Evolutionary conservation across 176 grass and related monocot genomes (phyloP).

Genomic region (Secale cereale): DNA sequence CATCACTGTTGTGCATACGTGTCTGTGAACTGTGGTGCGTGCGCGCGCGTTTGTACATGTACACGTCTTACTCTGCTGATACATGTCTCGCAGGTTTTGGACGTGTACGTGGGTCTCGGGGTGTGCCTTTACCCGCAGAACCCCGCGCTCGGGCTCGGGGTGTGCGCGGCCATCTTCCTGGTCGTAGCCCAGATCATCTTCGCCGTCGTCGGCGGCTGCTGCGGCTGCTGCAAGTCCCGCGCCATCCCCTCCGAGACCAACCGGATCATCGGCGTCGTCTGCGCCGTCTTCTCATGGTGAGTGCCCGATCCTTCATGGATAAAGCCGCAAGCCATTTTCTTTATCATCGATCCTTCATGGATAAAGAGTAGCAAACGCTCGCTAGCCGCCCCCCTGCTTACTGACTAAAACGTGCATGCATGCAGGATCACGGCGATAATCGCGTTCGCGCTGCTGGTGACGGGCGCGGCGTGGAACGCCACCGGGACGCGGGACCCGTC

Average conservation of each 20-base stretch:
- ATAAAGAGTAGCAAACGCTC: not conserved
- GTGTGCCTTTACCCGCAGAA: constrained; percentile 15
- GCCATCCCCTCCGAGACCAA: constrained; percentile 12
- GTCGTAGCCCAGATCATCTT: constrained; percentile 6
- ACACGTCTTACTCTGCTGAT: not conserved
- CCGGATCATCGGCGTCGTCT: not conserved
- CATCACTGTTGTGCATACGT: not conserved
- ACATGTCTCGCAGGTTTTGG: not conserved
- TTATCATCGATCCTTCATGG: not conserved
- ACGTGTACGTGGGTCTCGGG: not conserved
- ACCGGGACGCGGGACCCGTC: not conserved
- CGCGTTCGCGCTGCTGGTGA: not conserved
- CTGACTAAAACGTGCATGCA: not conserved
- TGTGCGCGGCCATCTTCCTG: constrained; percentile 35
- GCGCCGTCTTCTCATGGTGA: constrained; percentile 26
- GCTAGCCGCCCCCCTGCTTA: not conserved
- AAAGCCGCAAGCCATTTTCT: no score
- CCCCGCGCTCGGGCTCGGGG: not conserved
- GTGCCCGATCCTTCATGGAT: not conserved
- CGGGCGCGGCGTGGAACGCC: constrained; percentile 13
- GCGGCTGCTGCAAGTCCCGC: constrained; percentile 35
- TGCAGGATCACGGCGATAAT: constrained; percentile 27
- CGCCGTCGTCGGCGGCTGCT: constrained; percentile 24
- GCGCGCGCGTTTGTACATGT: no score
- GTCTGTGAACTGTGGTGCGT: not conserved